These are phyloP conservation scores for Clitopilus passeckerianus DNA, from an alignment of 768 basidiomycete genomes.

Conservation along the genomic window DNA sequence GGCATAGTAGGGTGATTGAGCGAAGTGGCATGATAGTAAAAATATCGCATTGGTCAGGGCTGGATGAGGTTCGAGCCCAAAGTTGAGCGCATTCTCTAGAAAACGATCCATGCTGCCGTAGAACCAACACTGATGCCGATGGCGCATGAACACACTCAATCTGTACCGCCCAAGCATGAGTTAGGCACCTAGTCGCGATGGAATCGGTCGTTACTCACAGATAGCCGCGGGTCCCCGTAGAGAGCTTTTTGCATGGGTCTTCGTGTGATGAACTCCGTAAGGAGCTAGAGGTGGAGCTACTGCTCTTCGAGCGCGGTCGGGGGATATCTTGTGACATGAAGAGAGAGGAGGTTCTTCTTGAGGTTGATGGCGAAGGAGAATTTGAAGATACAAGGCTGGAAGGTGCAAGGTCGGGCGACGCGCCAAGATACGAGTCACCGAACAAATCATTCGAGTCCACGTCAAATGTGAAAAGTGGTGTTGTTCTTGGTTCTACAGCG, in stretches of 20 bases:
- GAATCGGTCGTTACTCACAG: neutral
- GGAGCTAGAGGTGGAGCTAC: neutral
- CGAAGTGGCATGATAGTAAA: slow-evolving; percentile 54
- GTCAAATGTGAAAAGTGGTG: slow-evolving; percentile 4
- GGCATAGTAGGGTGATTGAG: slow-evolving; percentile 32
- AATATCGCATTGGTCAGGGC: slow-evolving; percentile 59
- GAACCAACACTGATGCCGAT: slow-evolving; percentile 56
- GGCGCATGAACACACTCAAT: slow-evolving; percentile 48
- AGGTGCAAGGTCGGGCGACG: neutral
- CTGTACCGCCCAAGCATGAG: slow-evolving; percentile 20
- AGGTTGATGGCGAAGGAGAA: slow-evolving; percentile 4
- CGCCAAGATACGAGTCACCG: neutral
- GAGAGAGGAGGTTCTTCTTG: neutral
- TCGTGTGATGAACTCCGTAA: neutral
- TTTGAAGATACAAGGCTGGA: neutral
- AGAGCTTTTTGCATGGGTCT: neutral
- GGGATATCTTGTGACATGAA: neutral
- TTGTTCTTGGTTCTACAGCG: slow-evolving; percentile 1
- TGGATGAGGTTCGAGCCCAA: slow-evolving; percentile 39
- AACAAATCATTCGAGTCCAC: slow-evolving; percentile 2
- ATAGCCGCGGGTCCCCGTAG: neutral
- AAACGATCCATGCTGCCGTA: slow-evolving; percentile 44
- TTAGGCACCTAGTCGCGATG: neutral
- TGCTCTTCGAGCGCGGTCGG: neutral
- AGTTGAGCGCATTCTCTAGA: slow-evolving; percentile 17